Percentiles rank a stretch among this genome's conserved stretches.
Conservation (phyloP, 2,329 filamentous ascomycete species). For the Cercospora brassicicola region DNA sequence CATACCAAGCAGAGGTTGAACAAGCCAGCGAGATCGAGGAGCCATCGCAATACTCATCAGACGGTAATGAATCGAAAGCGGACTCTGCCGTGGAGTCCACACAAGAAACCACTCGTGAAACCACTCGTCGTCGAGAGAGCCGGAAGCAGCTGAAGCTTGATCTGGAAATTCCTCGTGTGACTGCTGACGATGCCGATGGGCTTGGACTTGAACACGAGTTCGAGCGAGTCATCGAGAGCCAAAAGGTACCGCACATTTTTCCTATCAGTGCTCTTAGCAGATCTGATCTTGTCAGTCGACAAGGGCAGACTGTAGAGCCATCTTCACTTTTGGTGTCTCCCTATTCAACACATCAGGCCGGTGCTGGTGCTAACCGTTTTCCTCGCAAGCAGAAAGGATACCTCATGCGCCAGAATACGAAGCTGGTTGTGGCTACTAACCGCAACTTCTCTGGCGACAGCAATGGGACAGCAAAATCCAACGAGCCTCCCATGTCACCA, state of each 20-base stretch:
- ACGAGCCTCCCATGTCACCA: slow-evolving; percentile 55
- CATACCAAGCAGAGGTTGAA: slow-evolving; percentile 30
- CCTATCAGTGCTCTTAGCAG: slow-evolving; percentile 4
- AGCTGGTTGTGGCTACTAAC: slow-evolving; percentile 87
- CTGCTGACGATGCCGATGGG: slow-evolving; percentile 68
- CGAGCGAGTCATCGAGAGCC: slow-evolving; percentile 88
- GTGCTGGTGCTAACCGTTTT: slow-evolving; percentile 46
- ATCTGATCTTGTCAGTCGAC: neutral
- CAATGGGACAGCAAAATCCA: slow-evolving; percentile 40
- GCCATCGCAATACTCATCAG: slow-evolving; percentile 31
- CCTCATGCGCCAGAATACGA: slow-evolving; percentile 97
- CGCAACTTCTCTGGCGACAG: slow-evolving; percentile 51
- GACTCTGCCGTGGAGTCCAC: slow-evolving; percentile 31
- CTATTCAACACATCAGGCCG: slow-evolving; percentile 21
- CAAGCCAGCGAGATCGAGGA: slow-evolving; percentile 25
- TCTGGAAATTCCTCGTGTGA: slow-evolving; percentile 76
- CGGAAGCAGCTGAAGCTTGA: slow-evolving; percentile 32
- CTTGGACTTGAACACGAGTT: slow-evolving; percentile 90
- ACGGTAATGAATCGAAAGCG: slow-evolving; percentile 31
- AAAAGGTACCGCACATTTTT: slow-evolving; percentile 72
- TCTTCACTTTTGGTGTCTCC: slow-evolving; percentile 17
- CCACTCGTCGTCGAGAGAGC: slow-evolving; percentile 23
- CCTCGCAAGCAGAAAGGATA: slow-evolving; percentile 84
- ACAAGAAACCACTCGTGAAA: slow-evolving; percentile 20
- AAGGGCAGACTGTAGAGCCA: slow-evolving; percentile 5